A percentile compares a stretch with the other conserved stretches of the same genome.
phyloP scores from a whole-genome alignment of 306 rosid species.

The Prunus davidiana region DNA sequence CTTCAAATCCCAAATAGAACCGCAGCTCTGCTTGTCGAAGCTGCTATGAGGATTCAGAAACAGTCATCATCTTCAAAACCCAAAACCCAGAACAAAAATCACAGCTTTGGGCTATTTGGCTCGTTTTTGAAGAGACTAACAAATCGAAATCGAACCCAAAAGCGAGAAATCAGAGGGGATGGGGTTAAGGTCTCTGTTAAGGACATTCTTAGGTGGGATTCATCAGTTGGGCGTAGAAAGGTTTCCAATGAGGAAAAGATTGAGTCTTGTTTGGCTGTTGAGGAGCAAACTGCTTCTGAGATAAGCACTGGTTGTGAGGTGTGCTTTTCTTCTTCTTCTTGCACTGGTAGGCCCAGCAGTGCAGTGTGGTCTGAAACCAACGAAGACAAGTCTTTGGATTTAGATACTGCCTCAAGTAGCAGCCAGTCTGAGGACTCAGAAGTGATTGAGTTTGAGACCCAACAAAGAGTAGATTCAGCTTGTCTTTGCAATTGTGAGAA shows the following conservation, averaged over 20 bases:
- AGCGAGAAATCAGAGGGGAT: conserved; percentile 24
- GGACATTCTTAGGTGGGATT: conserved; percentile 41
- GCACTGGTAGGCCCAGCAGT: conserved; percentile 50
- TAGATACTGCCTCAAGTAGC: conserved; percentile 41
- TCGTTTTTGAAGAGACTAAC: conserved; percentile 58
- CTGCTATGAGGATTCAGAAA: conserved; percentile 75
- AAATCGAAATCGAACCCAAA: conserved; percentile 28
- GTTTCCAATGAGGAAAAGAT: conserved; percentile 5
- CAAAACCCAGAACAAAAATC: conserved; percentile 32
- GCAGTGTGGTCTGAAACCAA: conserved; percentile 66
- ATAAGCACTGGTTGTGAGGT: conserved; percentile 14
- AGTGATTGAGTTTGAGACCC: no score
- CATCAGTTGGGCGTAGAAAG: conserved; percentile 28
- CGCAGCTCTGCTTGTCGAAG: conserved; percentile 72
- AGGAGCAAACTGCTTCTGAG: conserved; percentile 4
- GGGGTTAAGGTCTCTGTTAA: conserved; percentile 30
- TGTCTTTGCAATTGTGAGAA: conserved; percentile 13
- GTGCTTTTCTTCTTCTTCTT: conserved; percentile 28
- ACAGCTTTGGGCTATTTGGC: conserved; percentile 54
- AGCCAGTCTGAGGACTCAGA: conserved; percentile 35
- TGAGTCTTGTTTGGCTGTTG: conserved; percentile 3
- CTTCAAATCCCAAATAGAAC: conserved; percentile 75
- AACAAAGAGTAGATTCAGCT: neutral
- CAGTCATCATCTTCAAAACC: conserved; percentile 39
- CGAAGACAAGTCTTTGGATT: conserved; percentile 44